phyloP scores from a whole-genome alignment of 257 asterid genomes.

The Solanum neorickii region DNA sequence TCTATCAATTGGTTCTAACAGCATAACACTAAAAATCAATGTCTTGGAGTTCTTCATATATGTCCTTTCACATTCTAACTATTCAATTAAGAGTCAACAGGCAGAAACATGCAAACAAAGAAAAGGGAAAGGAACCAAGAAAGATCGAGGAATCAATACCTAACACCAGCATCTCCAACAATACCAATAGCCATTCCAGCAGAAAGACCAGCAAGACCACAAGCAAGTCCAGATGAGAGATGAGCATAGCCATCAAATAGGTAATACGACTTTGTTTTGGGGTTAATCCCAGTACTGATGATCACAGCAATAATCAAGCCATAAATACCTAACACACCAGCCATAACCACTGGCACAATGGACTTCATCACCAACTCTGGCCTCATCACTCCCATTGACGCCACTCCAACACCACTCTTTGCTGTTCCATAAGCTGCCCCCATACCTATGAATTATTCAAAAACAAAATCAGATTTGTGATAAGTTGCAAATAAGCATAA shows the following conservation, averaged over 20 bases:
- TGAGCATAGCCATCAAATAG: slow-evolving; percentile 84
- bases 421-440: slow-evolving; percentile 88
- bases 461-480: background rate
- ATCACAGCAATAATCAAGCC: slow-evolving; percentile 80
- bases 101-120: background rate
- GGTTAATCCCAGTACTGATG: slow-evolving; percentile 76
- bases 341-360: slow-evolving; percentile 82
- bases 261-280: slow-evolving; percentile 68
- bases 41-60: background rate
- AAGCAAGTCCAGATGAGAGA: slow-evolving; percentile 70
- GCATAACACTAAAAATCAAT: background rate
- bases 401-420: slow-evolving; percentile 84
- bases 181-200: slow-evolving; percentile 89
- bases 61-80: background rate
- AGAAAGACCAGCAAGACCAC: slow-evolving; percentile 80
- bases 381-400: slow-evolving; percentile 86
- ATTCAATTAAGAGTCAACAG: background rate
- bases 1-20: background rate
- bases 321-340: slow-evolving; percentile 82
- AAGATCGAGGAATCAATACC: slow-evolving; percentile 21
- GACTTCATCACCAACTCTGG: slow-evolving; percentile 87
- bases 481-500: background rate
- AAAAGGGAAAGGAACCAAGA: background rate
- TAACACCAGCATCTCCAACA: slow-evolving; percentile 87
- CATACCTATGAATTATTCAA: slow-evolving; percentile 34